Evolutionary conservation across 345 rosid species (phyloP).

Genomic region (Salix purpurea): DNA sequence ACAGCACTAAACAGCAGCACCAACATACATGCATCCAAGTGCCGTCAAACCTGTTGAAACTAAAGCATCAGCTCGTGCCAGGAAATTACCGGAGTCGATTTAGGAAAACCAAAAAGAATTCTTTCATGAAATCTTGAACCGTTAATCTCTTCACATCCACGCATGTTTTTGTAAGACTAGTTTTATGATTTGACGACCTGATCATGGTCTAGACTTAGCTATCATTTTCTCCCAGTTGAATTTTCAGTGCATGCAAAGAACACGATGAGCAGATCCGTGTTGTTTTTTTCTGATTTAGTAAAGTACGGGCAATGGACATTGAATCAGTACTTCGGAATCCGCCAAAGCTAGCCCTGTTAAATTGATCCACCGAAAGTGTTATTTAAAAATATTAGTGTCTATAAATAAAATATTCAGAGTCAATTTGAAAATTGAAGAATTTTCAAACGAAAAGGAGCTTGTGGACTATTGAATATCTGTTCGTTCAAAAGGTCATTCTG

Average conservation of each 20-base stretch:
- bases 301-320: constrained; percentile 8
- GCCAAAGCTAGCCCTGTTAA: neutral
- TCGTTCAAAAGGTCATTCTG: neutral
- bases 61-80: constrained; percentile 21
- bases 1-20: constrained; percentile 7
- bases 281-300: constrained; percentile 11
- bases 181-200: neutral
- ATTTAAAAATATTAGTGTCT: neutral
- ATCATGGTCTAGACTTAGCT: neutral
- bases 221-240: neutral
- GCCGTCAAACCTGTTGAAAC: constrained; percentile 26
- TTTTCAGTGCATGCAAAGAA: neutral
- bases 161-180: neutral
- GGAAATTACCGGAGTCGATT: neutral
- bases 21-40: constrained; percentile 25
- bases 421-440: neutral
- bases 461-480: neutral
- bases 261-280: neutral
- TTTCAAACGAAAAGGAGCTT: neutral
- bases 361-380: neutral
- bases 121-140: neutral
- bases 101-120: neutral
- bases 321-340: neutral
- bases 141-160: neutral
- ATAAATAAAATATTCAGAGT: constrained; percentile 19